phyloP scores from a whole-genome alignment of 306 rosid genomes.

The Dicorynia guianensis region DNA sequence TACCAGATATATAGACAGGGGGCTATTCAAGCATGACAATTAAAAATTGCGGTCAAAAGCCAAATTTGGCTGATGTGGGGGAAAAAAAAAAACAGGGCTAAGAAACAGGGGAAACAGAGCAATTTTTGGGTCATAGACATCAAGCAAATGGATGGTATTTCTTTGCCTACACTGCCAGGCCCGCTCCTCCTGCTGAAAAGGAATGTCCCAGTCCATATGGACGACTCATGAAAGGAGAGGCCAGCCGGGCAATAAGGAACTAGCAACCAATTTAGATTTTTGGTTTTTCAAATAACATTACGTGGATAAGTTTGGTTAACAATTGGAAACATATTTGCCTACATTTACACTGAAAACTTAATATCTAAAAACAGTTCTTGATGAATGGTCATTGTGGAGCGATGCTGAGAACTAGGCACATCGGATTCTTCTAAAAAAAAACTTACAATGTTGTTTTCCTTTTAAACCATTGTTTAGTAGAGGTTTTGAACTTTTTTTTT shows the following conservation, averaged over 20 bases:
- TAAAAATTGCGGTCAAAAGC: not conserved
- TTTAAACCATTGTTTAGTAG: no score
- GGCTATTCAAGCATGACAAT: not conserved
- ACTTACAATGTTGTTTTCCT: no score
- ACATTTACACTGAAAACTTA: no score
- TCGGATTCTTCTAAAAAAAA: no score
- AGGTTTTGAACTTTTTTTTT: no score
- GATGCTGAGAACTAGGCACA: no score
- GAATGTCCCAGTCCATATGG: conserved; percentile 8
- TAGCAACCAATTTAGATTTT: not conserved
- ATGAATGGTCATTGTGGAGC: no score
- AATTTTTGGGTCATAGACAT: conserved; percentile 17
- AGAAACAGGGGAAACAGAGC: conserved; percentile 20
- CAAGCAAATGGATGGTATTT: conserved; percentile 10
- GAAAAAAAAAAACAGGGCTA: conserved; percentile 35
- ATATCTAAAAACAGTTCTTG: no score
- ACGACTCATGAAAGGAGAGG: not conserved
- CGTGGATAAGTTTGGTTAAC: no score
- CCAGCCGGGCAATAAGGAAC: not conserved
- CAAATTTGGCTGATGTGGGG: conserved; percentile 23
- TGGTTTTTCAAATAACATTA: not conserved
- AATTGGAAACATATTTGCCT: no score
- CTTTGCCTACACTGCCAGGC: not conserved
- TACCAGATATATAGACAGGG: conserved; percentile 12
- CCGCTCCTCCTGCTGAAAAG: not conserved